Conservation (phyloP, 495 filamentous ascomycete genomes). For the Staphylotrichum longicolle region DNA sequence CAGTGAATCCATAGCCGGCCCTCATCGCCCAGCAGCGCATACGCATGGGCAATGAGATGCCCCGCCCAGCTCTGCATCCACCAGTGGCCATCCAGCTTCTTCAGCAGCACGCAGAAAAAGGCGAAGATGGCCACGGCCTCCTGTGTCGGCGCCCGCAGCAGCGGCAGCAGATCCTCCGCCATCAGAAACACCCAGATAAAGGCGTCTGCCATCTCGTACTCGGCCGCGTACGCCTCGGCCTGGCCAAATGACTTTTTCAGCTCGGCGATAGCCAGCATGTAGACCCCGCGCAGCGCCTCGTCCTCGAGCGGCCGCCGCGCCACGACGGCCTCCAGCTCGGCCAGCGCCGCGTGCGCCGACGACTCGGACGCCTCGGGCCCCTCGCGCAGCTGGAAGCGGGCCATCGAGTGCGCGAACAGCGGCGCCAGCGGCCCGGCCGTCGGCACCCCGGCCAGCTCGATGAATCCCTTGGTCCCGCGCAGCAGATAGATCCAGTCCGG, state of each 20-base stretch:
- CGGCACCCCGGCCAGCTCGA: not conserved
- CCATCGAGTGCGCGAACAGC: not conserved
- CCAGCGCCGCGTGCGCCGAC: not conserved
- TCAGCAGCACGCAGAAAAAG: slow-evolving; percentile 1
- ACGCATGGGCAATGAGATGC: not conserved
- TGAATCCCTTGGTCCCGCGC: not conserved
- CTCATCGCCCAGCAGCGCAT: not conserved
- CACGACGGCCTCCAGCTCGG: not conserved
- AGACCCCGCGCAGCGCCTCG: not conserved
- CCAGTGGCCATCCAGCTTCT: slow-evolving; percentile 3
- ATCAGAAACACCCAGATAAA: slow-evolving; percentile 3
- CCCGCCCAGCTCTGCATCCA: slow-evolving; percentile 2
- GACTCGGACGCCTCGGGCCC: not conserved
- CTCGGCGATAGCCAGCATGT: not conserved
- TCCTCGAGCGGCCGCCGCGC: not conserved
- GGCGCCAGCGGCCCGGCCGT: not conserved
- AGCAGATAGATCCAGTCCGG: slow-evolving; percentile 4
- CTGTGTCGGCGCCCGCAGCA: not conserved
- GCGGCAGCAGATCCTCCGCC: not conserved
- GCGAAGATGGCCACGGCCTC: slow-evolving; percentile 4
- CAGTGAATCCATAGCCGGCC: slow-evolving; percentile 5
- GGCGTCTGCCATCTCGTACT: slow-evolving; percentile 3
- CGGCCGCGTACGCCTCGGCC: not conserved
- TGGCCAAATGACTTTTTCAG: slow-evolving; percentile 1
- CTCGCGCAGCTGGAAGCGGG: not conserved